These are phyloP conservation scores for Paecilomyces sp. DNA, from an alignment of 2,329 filamentous ascomycete genomes.

Conservation along the genomic window DNA sequence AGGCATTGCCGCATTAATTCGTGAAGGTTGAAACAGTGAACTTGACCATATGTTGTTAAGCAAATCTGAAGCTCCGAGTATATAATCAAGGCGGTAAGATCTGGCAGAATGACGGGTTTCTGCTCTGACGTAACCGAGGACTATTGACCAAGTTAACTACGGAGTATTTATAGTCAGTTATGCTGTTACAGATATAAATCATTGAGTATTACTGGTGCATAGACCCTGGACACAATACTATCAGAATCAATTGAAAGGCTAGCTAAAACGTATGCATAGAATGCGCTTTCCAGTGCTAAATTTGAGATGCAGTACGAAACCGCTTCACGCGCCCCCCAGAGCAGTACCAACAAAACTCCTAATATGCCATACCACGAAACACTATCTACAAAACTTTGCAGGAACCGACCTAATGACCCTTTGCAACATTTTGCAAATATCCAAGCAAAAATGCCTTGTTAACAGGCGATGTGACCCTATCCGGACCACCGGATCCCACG, in stretches of 20 bases:
- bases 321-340: neutral
- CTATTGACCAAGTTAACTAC: too few relatives aligned
- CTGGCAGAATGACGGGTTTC: conserved; percentile 15
- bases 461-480: conserved; percentile 49
- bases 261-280: neutral
- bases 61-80: conserved; percentile 12
- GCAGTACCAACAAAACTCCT: neutral
- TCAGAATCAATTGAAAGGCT: neutral
- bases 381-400: conserved; percentile 11
- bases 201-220: neutral
- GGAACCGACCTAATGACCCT: conserved; percentile 21
- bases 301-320: neutral
- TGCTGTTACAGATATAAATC: too few relatives aligned
- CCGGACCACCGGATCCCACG: conserved; percentile 1
- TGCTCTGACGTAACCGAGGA: neutral
- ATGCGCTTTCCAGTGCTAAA: neutral
- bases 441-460: conserved; percentile 71
- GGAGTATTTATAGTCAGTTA: too few relatives aligned
- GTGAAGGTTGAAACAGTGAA: neutral
- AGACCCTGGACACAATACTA: neutral
- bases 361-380: neutral
- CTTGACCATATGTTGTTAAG: conserved; percentile 12
- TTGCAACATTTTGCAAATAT: conserved; percentile 57
- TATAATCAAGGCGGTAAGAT: conserved; percentile 12
- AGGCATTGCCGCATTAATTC: conserved; percentile 20